Base-by-base conservation (phyloP, 2,329 filamentous ascomycete genomes). In the Pseudomassariella vexata region DNA sequence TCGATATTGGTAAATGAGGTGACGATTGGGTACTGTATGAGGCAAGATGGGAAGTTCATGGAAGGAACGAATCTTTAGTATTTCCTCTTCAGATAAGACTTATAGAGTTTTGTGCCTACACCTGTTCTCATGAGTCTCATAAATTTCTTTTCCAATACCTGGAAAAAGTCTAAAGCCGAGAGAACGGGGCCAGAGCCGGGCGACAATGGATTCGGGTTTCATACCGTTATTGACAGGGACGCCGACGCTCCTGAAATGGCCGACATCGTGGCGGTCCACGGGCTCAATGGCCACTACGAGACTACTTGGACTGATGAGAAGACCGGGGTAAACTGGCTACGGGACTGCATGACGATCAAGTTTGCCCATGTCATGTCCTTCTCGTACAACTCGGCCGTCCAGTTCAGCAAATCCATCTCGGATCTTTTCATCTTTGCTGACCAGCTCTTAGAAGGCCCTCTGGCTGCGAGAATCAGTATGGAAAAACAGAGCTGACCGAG, bases 321-420 rank as follows among this genome's bases (percentile, higher is more conserved):
- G 15, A 11, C 33, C 6, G 22, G 11, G 12, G 18, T 20, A n/a
- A 33, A 33, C 10, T 34, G 30, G 30, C 22, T 32, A 9, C 10
- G 22, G 20, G 46, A 48, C 30, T 44, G 49, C 17, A 37, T 50
- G 9, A 46, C 46, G 15, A n/a, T 51, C 11, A 45, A 43, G 24
- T 41, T 30, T 11, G 46, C 46, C 2, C 41, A 48, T 23, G 41
- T 50, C 9, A 30, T 51, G 7, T 33, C 43, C 12, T 51, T 48
- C 30, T 42, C 48, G n/a, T 51, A 51, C 28, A 52, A 50, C 24
- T 45, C 49, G 17, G 44, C 40, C n/a, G 39, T 52, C n/a, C 45
- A 33, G 15, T 45, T 47, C 23, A 35, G 36, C 23, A 45, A 38
- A 16, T 49, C 49, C 6, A 20, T 39, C 15, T 37, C 48, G 16